Percentiles rank a stretch among this genome's conserved stretches.
phyloP scores from a whole-genome alignment of 2,329 filamentous ascomycete genomes.

The Calonectria multiphialidica region DNA sequence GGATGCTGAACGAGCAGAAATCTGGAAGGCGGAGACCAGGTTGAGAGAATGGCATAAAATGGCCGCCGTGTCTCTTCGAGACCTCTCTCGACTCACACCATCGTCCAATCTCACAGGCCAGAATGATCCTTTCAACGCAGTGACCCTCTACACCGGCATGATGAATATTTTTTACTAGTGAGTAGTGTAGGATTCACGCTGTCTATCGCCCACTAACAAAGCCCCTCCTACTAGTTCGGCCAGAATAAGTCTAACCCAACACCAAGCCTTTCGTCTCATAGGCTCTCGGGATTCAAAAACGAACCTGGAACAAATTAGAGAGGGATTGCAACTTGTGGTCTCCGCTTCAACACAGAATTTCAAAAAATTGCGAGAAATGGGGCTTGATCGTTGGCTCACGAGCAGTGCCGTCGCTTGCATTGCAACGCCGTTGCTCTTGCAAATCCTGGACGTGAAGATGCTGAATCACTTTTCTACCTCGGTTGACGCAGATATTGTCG shows the following conservation, averaged over 20 bases:
- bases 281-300: not conserved
- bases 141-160: slow-evolving; percentile 21
- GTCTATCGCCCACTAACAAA: not conserved
- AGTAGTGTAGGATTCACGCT: not conserved
- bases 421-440: not conserved
- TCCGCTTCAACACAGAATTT: not conserved
- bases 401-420: slow-evolving; percentile 12
- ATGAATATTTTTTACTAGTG: slow-evolving; percentile 34
- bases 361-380: not conserved
- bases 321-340: not conserved
- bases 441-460: slow-evolving; percentile 8
- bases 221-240: not conserved
- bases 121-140: slow-evolving; percentile 1
- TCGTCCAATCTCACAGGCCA: not conserved
- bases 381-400: slow-evolving; percentile 19
- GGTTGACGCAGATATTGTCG: not conserved
- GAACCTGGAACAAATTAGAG: not conserved
- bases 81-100: not conserved
- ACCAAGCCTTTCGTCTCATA: not conserved
- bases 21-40: not conserved
- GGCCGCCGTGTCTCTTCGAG: not conserved
- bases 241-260: not conserved
- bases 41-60: not conserved
- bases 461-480: not conserved
- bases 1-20: not conserved